Base-by-base conservation (phyloP, 306 rosid genomes). In the Ceratonia siliqua region DNA sequence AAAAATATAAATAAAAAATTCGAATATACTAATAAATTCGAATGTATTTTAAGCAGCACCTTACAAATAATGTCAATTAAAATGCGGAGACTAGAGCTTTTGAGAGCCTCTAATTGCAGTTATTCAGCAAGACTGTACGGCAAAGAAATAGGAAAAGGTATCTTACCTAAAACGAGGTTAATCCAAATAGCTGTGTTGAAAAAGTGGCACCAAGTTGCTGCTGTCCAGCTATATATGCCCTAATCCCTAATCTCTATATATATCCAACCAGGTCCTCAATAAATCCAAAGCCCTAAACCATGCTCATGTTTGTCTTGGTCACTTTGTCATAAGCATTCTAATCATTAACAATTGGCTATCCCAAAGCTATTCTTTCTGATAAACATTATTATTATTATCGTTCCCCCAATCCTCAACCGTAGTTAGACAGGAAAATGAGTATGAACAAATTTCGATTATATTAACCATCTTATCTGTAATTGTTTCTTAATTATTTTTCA, bases 161-260 rank as follows among this genome's bases (percentile, higher is more conserved):
- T 56, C 28, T 48, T 25, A 35, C 85, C 21, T 13, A 22, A 70
- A 64, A 13, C 75, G 79, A 75, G 77, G 81, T 21, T 32, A 30
- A 61, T 22, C 25, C n/a, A 50, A 69, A 33, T 30, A 12, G 46
- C 0, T 10, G 8, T 39, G 79, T 74, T 38, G 87, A 62, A 78
- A 74, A 81, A 74, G 67, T 79, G 15, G 48, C 63, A 73, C 71
- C 28, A 18, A 68, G 20, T 70, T 49, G 10, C 36, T 64, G 87
- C 78, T 36, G 1, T 73, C 88, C 87, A 76, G 86, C 84, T 72
- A 49, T 62, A 3, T 8, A 4, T 64, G 32, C 39, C 13, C 41
- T 22, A 27, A 12, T 22, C 39, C 13, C 41, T 22, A 27, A 12
- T 22, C 2, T 13, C 12, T 52, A 12, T 20, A 1, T 21, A 1